Conservation (phyloP, 179 eudicot genomes). For the Beta macrorhiza region DNA sequence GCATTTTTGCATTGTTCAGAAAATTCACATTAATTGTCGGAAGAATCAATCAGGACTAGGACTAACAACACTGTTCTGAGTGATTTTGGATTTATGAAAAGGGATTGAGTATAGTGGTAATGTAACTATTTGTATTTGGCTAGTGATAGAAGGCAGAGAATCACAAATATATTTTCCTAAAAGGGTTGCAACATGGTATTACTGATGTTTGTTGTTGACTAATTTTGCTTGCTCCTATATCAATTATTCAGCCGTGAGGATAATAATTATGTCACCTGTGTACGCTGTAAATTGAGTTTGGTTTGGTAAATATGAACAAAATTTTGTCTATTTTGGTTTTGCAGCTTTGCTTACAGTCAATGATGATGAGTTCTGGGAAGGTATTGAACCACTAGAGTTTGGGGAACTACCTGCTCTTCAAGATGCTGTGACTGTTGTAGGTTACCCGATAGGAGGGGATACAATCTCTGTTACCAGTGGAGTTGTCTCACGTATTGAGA, state of each 20-base stretch:
- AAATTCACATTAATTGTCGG: not conserved
- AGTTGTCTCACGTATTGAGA: conserved; percentile 94
- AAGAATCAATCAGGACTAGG: not conserved
- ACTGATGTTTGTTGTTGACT: not conserved
- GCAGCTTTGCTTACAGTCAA: conserved; percentile 87
- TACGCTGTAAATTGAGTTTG: not conserved
- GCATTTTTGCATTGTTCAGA: not conserved
- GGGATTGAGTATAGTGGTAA: not conserved
- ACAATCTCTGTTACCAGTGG: conserved; percentile 98
- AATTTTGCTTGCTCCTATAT: not conserved
- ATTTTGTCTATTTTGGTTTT: conserved; percentile 25
- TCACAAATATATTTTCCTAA: not conserved
- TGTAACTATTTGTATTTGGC: not conserved
- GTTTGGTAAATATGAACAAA: not conserved
- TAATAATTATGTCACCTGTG: not conserved
- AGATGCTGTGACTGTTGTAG: conserved; percentile 97
- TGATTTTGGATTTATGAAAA: not conserved
- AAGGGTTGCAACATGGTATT: not conserved
- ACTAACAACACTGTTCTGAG: not conserved
- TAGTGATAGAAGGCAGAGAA: not conserved
- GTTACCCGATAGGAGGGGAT: conserved; percentile 97
- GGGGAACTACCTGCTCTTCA: conserved; percentile 93
- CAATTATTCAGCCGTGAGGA: not conserved
- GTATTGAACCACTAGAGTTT: conserved; percentile 77
- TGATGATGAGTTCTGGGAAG: conserved; percentile 93